A percentile compares a stretch with the other conserved stretches of the same genome.
Evolutionary conservation across 140 eudicot genomes (phyloP).

Genomic region (Oenanthe javanica): DNA sequence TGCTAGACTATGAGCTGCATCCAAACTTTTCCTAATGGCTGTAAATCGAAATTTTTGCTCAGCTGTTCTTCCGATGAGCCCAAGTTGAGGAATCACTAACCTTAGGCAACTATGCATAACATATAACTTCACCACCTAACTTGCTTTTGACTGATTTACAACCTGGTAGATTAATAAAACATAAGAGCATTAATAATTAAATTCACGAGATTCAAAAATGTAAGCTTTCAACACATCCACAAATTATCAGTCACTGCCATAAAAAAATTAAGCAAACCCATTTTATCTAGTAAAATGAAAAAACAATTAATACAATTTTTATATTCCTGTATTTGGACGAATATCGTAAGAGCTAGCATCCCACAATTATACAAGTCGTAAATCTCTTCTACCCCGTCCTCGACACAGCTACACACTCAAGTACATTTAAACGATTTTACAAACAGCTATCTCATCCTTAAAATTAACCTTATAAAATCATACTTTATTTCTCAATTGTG

Average conservation of each 20-base stretch:
- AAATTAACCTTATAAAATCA: too few relatives aligned
- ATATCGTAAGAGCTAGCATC: not conserved
- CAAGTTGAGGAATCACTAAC: constrained; percentile 47
- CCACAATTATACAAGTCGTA: not conserved
- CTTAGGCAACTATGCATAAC: constrained; percentile 65
- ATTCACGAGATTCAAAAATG: not conserved
- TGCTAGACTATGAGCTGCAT: constrained; percentile 22
- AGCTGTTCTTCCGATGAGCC: constrained; percentile 34
- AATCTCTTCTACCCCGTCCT: not conserved
- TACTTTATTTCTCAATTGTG: too few relatives aligned
- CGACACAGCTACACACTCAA: too few relatives aligned
- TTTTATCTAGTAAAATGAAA: not conserved
- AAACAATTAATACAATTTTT: too few relatives aligned
- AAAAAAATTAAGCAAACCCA: not conserved
- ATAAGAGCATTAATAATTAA: not conserved
- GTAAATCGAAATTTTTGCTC: constrained; percentile 26
- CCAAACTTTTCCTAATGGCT: constrained; percentile 20
- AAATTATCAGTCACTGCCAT: not conserved
- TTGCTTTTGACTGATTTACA: constrained; percentile 12
- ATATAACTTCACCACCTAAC: constrained; percentile 46
- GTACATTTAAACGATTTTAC: too few relatives aligned
- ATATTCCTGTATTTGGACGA: too few relatives aligned
- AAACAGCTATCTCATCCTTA: not conserved
- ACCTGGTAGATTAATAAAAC: constrained; percentile 9
- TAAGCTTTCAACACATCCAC: not conserved